Evolutionary conservation across 139 green algal species (phyloP), one percentile per base, ranked within the genome.

Genomic region (Yamagishiella unicocca): DNA sequence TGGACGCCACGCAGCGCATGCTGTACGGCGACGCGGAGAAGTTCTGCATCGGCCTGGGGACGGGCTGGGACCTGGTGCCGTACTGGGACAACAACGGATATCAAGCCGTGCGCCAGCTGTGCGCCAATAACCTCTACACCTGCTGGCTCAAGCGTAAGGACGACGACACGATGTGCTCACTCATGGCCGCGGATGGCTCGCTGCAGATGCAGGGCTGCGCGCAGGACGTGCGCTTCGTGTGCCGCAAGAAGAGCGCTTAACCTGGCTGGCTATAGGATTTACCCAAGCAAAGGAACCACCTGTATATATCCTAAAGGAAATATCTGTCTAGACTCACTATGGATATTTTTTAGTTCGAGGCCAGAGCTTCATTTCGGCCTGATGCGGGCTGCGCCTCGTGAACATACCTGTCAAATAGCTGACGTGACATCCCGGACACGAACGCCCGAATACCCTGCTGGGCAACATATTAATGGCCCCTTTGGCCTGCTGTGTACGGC

Each of bases 151-250:
- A 61, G 10, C 27, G 40, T 8, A n/a, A 7, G 9, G 37, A 58
- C 33, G 22, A 5, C 14, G 78, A 73, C 38, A 6, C 8, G 54
- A 4, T 46, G 8, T 84, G 58, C n/a, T 58, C 78, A 12, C 78
- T 84, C 0, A 74, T 84, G 40, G 58, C 19, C 22, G 55, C 78
- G 12, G 37, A 45, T 2, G 78, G 78, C 1, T 24, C 21, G 22
- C 78, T 74, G n/a, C 78, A 61, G 40, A 58, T 50, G 37, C 78
- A 84, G 54, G 78, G 29, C n/a, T 73, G 55, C 27, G 78, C 61
- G 29, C 78, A 84, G 78, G 29, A 62, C 38, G 58, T 84, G 24
- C 55, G 78, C 27, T 84, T 84, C 40, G 58, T 84, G 58, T 84
- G 76, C 76, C 53, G 78, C 19, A 58, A 33, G 61, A 67, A 45